phyloP scores from a whole-genome alignment of 2,329 filamentous ascomycete genomes.

The Diaporthe amygdali region DNA sequence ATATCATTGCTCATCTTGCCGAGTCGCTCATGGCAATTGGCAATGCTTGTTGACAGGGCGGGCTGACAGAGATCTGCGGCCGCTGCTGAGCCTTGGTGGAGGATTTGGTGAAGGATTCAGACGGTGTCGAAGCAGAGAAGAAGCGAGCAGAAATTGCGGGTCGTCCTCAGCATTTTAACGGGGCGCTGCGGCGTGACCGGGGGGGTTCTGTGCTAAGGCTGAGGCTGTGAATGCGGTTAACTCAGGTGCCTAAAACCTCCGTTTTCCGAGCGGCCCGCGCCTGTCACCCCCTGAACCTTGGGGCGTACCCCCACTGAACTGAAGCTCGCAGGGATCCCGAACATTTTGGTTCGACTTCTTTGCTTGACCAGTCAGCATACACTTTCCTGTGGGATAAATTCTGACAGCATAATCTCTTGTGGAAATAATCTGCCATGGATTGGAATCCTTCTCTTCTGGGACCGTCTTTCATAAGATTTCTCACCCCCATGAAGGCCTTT shows the following conservation, averaged over 20 bases:
- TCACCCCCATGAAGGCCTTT: no score
- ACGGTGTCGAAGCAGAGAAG: background rate
- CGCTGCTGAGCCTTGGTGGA: slow-evolving; percentile 4
- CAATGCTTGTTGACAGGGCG: background rate
- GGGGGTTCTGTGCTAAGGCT: background rate
- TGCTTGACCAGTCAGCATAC: no score
- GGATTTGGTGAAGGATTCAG: slow-evolving; percentile 9
- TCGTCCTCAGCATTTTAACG: background rate
- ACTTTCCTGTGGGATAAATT: no score
- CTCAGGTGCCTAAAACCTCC: background rate
- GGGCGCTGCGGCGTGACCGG: background rate
- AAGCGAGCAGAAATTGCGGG: background rate
- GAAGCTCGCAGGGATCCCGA: background rate
- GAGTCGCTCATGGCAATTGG: background rate
- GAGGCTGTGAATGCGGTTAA: background rate
- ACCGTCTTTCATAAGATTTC: no score
- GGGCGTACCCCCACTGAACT: background rate
- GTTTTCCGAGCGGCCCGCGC: background rate
- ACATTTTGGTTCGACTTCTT: background rate
- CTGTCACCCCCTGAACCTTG: background rate
- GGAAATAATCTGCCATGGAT: no score
- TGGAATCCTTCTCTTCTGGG: no score
- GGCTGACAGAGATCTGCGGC: background rate
- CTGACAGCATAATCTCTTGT: no score
- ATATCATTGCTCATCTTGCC: background rate